A percentile compares a stretch with the other conserved stretches of the same genome.
phyloP scores from a whole-genome alignment of 2,329 filamentous ascomycete genomes.

The Aspergillus neotritici region DNA sequence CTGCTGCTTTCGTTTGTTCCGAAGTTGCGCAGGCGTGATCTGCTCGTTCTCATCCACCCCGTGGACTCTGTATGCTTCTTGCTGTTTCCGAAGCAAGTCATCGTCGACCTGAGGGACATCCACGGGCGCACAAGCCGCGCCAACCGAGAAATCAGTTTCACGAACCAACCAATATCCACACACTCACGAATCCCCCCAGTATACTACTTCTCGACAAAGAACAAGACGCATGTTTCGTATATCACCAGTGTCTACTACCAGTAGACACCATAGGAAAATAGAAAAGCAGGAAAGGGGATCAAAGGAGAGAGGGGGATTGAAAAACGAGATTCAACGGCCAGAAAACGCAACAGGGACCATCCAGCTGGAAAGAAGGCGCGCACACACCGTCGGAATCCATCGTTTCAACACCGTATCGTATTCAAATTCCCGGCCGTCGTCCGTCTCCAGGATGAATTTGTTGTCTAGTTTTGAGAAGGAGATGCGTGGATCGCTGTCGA shows the following conservation, averaged over 20 bases:
- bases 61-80: constrained; percentile 54
- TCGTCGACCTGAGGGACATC: constrained; percentile 52
- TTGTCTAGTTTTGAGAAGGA: constrained; percentile 78
- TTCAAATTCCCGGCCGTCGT: constrained; percentile 78
- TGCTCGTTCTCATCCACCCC: constrained; percentile 55
- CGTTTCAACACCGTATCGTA: constrained; percentile 65
- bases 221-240: too few species aligned
- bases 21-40: constrained; percentile 39
- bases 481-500: constrained; percentile 73
- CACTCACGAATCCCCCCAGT: constrained; percentile 11
- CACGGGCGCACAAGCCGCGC: constrained; percentile 24
- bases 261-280: constrained; percentile 1
- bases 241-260: background rate
- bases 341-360: constrained; percentile 9
- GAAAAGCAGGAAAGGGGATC: constrained; percentile 3
- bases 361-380: constrained; percentile 16
- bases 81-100: constrained; percentile 55
- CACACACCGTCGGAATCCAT: constrained; percentile 65
- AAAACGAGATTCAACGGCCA: constrained; percentile 13
- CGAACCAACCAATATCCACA: constrained; percentile 19
- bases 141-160: constrained; percentile 32
- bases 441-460: constrained; percentile 78
- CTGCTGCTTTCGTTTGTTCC: constrained; percentile 51
- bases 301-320: background rate
- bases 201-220: constrained; percentile 2